Evolutionary conservation across 1,284 basidiomycete species (phyloP).

Genomic region (Fomitiporia mediterranea): DNA sequence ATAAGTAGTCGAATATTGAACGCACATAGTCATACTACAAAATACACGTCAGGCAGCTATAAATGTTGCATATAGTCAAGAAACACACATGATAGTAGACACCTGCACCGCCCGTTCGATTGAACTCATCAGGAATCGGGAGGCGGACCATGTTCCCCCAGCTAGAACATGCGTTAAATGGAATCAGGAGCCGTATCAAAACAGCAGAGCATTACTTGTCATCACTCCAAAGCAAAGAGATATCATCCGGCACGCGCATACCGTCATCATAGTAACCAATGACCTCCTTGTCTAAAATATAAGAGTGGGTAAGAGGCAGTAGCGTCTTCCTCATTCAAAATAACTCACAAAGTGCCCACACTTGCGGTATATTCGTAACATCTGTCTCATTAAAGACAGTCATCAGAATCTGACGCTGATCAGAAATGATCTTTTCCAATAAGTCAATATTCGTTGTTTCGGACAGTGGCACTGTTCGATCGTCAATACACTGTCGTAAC

Average conservation of each 20-base stretch:
- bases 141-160: constrained; percentile 59
- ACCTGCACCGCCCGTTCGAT: constrained; percentile 58
- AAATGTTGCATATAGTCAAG: neutral
- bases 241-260: constrained; percentile 49
- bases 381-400: constrained; percentile 48
- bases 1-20: neutral
- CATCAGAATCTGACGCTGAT: constrained; percentile 60
- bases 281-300: constrained; percentile 50
- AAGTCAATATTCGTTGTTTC: constrained; percentile 46
- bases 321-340: neutral
- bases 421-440: constrained; percentile 51
- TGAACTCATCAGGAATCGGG: constrained; percentile 46
- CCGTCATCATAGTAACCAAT: constrained; percentile 64
- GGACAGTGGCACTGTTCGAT: constrained; percentile 50
- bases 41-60: neutral
- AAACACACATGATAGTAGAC: constrained; percentile 63
- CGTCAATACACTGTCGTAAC: too few relatives aligned
- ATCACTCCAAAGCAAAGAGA: constrained; percentile 56
- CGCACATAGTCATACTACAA: constrained; percentile 43
- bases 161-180: constrained; percentile 28
- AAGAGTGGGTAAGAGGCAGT: neutral
- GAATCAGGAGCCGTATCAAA: neutral
- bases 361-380: constrained; percentile 52
- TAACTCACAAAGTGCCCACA: constrained; percentile 57
- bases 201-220: constrained; percentile 43